Evolutionary conservation across 1,139 yeast species (phyloP).

Genomic region (Magnusiomyces ingens): DNA sequence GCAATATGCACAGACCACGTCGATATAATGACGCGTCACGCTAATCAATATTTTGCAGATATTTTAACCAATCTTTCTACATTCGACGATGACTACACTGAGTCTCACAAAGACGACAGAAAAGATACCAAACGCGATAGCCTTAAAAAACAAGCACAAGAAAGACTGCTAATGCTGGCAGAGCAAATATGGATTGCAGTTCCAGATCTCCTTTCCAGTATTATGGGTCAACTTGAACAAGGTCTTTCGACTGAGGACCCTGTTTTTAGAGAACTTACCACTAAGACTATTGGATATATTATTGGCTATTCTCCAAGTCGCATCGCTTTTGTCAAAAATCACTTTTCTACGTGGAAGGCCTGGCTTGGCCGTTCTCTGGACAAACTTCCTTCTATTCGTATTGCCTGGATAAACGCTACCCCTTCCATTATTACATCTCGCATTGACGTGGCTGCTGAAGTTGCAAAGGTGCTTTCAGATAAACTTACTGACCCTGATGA

Average conservation of each 20-base stretch:
- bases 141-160: constrained; percentile 38
- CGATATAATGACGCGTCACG: constrained; percentile 69
- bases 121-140: constrained; percentile 18
- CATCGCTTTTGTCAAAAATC: constrained; percentile 53
- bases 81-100: too few species aligned
- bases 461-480: constrained; percentile 55
- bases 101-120: constrained; percentile 19
- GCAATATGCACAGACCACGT: constrained; percentile 63
- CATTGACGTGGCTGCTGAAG: constrained; percentile 44
- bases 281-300: constrained; percentile 66
- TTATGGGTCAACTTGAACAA: constrained; percentile 74
- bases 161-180: constrained; percentile 34
- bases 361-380: constrained; percentile 79
- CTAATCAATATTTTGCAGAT: constrained; percentile 78
- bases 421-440: constrained; percentile 41
- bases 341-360: constrained; percentile 54
- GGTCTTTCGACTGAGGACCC: constrained; percentile 65
- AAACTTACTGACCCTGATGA: constrained; percentile 74
- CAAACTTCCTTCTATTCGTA: constrained; percentile 55
- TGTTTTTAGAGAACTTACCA: constrained; percentile 57
- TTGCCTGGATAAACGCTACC: constrained; percentile 61
- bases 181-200: constrained; percentile 69
- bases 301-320: constrained; percentile 45
- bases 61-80: constrained; percentile 37
- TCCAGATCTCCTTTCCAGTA: constrained; percentile 68